Base-by-base conservation (phyloP, 345 rosid genomes). In the Clausena lansium region DNA sequence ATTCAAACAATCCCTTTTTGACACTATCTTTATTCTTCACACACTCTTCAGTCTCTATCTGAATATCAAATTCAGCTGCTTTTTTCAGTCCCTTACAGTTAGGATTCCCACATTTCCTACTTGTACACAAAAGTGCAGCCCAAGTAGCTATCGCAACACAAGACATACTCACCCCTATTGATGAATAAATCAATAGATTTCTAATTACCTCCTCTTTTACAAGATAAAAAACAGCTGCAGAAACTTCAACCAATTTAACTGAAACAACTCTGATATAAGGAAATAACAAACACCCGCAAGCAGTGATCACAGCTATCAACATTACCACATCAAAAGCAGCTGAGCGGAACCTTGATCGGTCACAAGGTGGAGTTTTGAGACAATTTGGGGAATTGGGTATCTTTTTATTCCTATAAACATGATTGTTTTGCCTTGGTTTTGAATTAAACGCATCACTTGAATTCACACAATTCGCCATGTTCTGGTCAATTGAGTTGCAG, bases 11-110 rank as follows among this genome's bases (percentile, higher is more conserved):
- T 0, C 93, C 92, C 66, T 84, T 91, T 30, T 86, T 86, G 28
- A 78, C 83, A 7, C 90, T 88, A 82, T 77, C 93, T 77, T 84
- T 87, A 39, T 86, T 88, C 91, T 90, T 94, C 27, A 93, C 89
- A 78, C 97, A 87, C 73, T 95, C 94, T 85, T 93, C 98, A 4
- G 97, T 95, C 87, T 95, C 97, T 58, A 95, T 73, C 87, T 93
- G 97, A 77, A 95, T 93, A 86, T 95, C 98, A 27, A 95, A 95
- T 83, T 95, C 97, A 0, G 92, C 91, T 0, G 86, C 97, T 78
- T 89, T 92, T 78, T 93, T 89, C 65, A 93, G 86, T 3, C 98
- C 98, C 85, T 85, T 89, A 62, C 98, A 95, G n/a, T 85, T 87
- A 0, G 93, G 92, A 30, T 92, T 95, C 80, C 93, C 93, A 36